Conservation (phyloP, 2,329 filamentous ascomycete genomes). For the Cladosporium sp. region DNA sequence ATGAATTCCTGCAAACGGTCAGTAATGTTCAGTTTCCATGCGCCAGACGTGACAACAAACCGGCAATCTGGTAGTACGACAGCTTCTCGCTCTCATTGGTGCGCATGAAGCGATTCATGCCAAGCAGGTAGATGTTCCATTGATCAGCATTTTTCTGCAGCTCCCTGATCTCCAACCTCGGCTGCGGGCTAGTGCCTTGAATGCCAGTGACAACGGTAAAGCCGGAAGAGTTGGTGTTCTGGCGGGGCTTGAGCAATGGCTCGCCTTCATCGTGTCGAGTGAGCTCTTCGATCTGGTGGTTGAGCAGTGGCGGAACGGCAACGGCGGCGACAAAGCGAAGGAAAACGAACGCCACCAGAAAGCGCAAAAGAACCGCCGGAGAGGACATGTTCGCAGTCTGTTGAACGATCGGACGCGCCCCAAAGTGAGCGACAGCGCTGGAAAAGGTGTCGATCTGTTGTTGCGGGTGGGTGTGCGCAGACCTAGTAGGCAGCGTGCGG, state of each 20-base stretch:
- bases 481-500: not conserved
- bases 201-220: constrained; percentile 29
- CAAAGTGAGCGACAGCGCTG: constrained; percentile 1
- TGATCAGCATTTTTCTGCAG: constrained; percentile 59
- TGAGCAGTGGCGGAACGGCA: constrained; percentile 13
- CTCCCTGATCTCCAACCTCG: constrained; percentile 63
- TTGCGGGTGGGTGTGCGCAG: not conserved
- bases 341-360: not conserved
- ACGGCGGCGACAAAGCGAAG: not conserved
- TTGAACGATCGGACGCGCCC: constrained; percentile 3
- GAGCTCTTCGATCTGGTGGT: constrained; percentile 18
- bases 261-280: not conserved
- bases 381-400: not conserved
- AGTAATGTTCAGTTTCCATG: not conserved
- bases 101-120: constrained; percentile 66
- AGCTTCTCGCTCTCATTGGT: constrained; percentile 58
- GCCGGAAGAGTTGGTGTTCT: constrained; percentile 12
- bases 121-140: constrained; percentile 74
- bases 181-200: constrained; percentile 27
- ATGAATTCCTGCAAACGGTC: constrained; percentile 61
- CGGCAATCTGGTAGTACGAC: constrained; percentile 75
- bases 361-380: not conserved
- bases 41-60: constrained; percentile 42
- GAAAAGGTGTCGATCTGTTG: not conserved
- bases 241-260: constrained; percentile 15